Evolutionary conservation across 371 early-diverging fungal genomes (phyloP).

Genomic region (Syncephalastrum contaminatum): DNA sequence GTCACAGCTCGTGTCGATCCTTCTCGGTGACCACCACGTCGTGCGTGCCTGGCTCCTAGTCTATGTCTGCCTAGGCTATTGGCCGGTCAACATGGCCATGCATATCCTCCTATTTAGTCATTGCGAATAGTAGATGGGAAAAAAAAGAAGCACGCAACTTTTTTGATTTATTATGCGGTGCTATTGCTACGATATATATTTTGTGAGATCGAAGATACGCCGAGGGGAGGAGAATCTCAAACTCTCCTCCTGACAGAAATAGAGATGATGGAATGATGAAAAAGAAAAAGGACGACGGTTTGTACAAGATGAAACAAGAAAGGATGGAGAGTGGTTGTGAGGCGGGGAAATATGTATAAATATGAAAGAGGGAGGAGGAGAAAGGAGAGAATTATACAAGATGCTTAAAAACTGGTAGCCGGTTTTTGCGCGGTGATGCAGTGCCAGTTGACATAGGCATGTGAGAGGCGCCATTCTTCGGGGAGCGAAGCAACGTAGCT

Average conservation of each 20-base stretch:
- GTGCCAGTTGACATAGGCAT: slow-evolving; percentile 41
- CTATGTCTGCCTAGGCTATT: slow-evolving; percentile 58
- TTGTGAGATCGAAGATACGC: background rate
- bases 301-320: slow-evolving; percentile 1
- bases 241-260: background rate
- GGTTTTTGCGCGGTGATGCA: slow-evolving; percentile 37
- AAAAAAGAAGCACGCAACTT: background rate
- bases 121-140: background rate
- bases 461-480: slow-evolving; percentile 21
- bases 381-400: background rate
- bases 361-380: background rate
- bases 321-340: background rate
- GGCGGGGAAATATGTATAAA: background rate
- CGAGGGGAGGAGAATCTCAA: slow-evolving; percentile 1
- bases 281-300: background rate
- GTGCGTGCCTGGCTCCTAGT: slow-evolving; percentile 65
- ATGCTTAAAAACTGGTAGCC: slow-evolving; percentile 1
- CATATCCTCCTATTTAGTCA: slow-evolving; percentile 36
- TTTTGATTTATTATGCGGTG: slow-evolving; percentile 1
- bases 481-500: slow-evolving; percentile 18
- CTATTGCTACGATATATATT: background rate
- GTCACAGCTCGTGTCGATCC: slow-evolving; percentile 25
- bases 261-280: too few relatives aligned
- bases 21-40: slow-evolving; percentile 57
- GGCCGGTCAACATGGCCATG: slow-evolving; percentile 69